Evolutionary conservation across 2,329 filamentous ascomycete genomes (phyloP).

Genomic region (Diaporthe velutina): DNA sequence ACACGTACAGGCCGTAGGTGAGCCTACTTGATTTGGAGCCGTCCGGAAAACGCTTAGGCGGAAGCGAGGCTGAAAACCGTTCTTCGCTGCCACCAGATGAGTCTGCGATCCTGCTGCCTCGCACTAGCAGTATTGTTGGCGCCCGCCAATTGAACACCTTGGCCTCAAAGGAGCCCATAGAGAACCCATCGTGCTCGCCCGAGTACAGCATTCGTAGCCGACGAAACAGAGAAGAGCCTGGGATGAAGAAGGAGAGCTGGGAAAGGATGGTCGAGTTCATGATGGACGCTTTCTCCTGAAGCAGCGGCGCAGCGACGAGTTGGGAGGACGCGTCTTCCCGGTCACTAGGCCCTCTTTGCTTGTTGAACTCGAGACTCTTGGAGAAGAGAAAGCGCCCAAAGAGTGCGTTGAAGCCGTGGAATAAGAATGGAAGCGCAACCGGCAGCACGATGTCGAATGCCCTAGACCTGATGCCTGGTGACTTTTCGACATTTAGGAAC

Average conservation of each 20-base stretch:
- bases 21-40: constrained; percentile 59
- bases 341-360: constrained; percentile 53
- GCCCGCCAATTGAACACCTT: constrained; percentile 84
- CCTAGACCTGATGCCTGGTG: constrained; percentile 71
- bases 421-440: constrained; percentile 73
- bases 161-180: constrained; percentile 81
- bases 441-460: constrained; percentile 73
- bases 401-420: constrained; percentile 75
- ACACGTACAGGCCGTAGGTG: constrained; percentile 76
- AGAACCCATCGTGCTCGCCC: constrained; percentile 79
- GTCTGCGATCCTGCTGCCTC: constrained; percentile 71
- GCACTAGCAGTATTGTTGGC: constrained; percentile 79
- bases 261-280: constrained; percentile 74
- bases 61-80: constrained; percentile 72
- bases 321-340: constrained; percentile 12
- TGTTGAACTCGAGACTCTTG: constrained; percentile 75
- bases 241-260: constrained; percentile 81
- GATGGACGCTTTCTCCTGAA: constrained; percentile 69
- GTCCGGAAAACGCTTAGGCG: constrained; percentile 70
- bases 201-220: constrained; percentile 77
- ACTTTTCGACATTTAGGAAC: constrained; percentile 75
- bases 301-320: constrained; percentile 58
- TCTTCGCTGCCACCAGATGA: constrained; percentile 64
- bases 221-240: constrained; percentile 73
- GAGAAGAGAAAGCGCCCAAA: constrained; percentile 84